Evolutionary conservation across 768 basidiomycete species (phyloP).

Genomic region (Tephrocybe sp.): DNA sequence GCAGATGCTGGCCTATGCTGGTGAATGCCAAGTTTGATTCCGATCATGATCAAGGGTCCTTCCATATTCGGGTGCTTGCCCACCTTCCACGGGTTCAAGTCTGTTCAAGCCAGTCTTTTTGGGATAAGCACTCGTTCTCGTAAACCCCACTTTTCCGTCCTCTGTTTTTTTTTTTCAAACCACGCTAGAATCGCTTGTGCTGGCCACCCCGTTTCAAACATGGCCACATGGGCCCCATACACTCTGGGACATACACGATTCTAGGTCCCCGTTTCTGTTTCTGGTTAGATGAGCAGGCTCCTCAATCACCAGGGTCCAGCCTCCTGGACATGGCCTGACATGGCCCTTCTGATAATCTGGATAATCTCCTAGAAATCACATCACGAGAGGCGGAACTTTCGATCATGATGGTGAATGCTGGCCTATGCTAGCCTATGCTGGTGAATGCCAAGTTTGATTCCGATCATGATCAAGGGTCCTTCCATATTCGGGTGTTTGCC

Average conservation of each 20-base stretch:
- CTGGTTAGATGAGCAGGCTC: not conserved
- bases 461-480: not conserved
- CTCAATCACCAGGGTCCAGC: not conserved
- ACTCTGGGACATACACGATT: not conserved
- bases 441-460: not conserved
- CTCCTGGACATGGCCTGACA: not conserved
- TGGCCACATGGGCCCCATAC: not conserved
- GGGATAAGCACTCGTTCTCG: too few species aligned
- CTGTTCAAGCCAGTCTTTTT: not conserved
- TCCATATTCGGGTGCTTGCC: not conserved
- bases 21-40: not conserved
- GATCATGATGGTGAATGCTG: too few species aligned
- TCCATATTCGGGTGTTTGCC: not conserved
- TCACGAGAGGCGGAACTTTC: too few species aligned
- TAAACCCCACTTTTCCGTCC: too few species aligned
- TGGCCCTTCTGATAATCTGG: not conserved
- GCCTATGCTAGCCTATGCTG: too few species aligned
- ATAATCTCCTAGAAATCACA: not conserved
- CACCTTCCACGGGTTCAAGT: not conserved
- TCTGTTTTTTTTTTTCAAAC: too few species aligned
- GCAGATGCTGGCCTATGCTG: too few species aligned
- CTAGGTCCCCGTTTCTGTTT: constrained; percentile 1
- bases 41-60: not conserved
- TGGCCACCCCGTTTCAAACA: not conserved
- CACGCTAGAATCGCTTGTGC: not conserved